phyloP scores from a whole-genome alignment of 176 grass and related monocot species.

The Triticum turgidum region DNA sequence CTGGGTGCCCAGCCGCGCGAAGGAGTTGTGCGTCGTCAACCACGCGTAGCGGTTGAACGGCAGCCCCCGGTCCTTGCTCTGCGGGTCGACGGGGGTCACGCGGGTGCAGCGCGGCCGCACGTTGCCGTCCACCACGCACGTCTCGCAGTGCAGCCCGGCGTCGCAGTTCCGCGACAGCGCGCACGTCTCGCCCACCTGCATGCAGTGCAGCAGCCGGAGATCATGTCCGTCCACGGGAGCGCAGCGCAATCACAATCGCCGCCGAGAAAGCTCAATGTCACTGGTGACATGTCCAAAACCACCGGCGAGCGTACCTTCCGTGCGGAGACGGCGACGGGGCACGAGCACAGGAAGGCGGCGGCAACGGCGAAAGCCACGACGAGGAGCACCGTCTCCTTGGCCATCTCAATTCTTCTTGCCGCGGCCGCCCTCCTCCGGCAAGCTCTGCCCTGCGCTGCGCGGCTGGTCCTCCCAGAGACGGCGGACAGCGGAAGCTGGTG shows the following conservation, averaged over 20 bases:
- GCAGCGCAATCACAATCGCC: not conserved
- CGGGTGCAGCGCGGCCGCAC: slow-evolving; percentile 75
- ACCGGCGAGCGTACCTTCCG: not conserved
- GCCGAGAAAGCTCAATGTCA: not conserved
- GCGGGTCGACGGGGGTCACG: slow-evolving; percentile 72
- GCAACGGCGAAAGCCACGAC: not conserved
- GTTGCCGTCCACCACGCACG: slow-evolving; percentile 66
- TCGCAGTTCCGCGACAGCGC: slow-evolving; percentile 58
- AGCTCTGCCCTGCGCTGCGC: not conserved
- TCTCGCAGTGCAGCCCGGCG: slow-evolving; percentile 88
- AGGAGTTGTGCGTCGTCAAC: slow-evolving; percentile 98
- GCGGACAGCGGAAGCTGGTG: not conserved
- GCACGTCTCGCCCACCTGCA: slow-evolving; percentile 62
- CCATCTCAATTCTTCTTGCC: not conserved
- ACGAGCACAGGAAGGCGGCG: not conserved
- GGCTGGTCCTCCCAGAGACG: not conserved
- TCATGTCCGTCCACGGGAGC: not conserved
- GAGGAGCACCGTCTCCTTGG: not conserved
- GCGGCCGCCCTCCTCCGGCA: not conserved
- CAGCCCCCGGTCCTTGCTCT: slow-evolving; percentile 55
- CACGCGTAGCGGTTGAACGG: slow-evolving; percentile 94
- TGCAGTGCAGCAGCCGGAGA: not conserved
- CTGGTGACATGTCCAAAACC: not conserved
- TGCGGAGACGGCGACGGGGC: not conserved
- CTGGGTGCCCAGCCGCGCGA: slow-evolving; percentile 61